Base-by-base conservation (phyloP, 768 basidiomycete genomes). In the Mrakia blollopis region DNA sequence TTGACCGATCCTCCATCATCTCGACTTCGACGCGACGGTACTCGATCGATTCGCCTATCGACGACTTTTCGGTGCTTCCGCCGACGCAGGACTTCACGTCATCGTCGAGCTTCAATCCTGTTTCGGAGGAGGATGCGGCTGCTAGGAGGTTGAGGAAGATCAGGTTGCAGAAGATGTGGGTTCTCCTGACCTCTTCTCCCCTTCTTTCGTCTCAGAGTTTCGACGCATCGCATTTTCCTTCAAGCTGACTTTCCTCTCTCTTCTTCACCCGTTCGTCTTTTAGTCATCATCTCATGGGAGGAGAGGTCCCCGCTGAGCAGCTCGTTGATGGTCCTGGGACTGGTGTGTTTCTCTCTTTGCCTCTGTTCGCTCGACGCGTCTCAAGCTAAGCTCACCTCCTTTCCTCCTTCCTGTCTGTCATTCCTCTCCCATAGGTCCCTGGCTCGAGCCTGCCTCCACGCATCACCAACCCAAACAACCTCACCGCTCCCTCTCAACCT, bases 231-330 rank as follows among this genome's bases (percentile, higher is more conserved):
- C 14, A 23, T 23, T 13, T 60, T 25, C 18, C 18, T 30, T 25
- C 57, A 14, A 63, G 25, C 54, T 57, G 57, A 57, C 25, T 3
- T 16, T 16, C 44, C 44, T 47, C 30, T 35, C 14, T 32, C 13
- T 63, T 30, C 16, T 21, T 63, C 1, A 1, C 14, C 23, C 62
- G 28, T 16, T 61, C 30, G 1, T 3, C 30, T 25, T 61, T 5
- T 28, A 68, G 65, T n/a, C 65, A 68, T 41, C 65, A 68, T n/a
- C 35, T 68, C 37, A 35, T 68, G 35, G 65, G 65, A 16, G 65
- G 65, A 1, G 65, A 68, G 13, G 65, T 68, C 37, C 65, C 65
- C 7, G 35, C 35, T 9, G 65, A 68, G 6, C 65, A 68, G 25
- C 65, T 68, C 4, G 65, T 68, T 23, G 65, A 68, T 13, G 65